These are phyloP conservation scores for Pseudopyrenochaeta lycopersici DNA, from an alignment of 2,329 filamentous ascomycete genomes.

Conservation along the genomic window DNA sequence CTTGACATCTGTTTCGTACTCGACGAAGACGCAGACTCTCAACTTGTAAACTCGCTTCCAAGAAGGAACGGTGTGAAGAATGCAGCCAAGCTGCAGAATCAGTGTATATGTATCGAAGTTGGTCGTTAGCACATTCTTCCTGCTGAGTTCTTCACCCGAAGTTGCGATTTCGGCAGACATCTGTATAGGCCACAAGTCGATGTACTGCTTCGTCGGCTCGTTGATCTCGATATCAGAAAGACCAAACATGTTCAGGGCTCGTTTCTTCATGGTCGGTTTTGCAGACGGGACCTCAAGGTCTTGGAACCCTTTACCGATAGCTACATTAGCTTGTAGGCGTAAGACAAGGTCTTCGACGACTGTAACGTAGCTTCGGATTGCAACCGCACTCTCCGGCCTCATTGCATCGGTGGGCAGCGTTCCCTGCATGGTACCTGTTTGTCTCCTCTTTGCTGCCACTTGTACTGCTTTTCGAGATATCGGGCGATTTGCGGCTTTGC, in stretches of 20 bases:
- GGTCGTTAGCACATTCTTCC: slow-evolving; percentile 75
- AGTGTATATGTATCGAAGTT: slow-evolving; percentile 92
- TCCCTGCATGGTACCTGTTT: slow-evolving; percentile 62
- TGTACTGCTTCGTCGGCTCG: slow-evolving; percentile 75
- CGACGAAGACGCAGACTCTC: slow-evolving; percentile 85
- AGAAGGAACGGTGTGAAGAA: slow-evolving; percentile 79
- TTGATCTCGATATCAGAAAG: slow-evolving; percentile 54
- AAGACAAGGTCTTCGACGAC: slow-evolving; percentile 84
- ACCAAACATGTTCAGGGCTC: slow-evolving; percentile 33
- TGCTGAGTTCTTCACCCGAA: slow-evolving; percentile 53
- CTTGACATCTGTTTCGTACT: slow-evolving; percentile 84
- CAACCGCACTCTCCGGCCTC: slow-evolving; percentile 73
- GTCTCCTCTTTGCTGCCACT: slow-evolving; percentile 53
- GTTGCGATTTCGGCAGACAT: slow-evolving; percentile 86
- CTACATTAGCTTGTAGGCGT: slow-evolving; percentile 82
- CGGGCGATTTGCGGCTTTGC: slow-evolving; percentile 34
- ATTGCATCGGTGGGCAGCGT: slow-evolving; percentile 75
- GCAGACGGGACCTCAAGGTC: slow-evolving; percentile 72
- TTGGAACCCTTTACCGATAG: slow-evolving; percentile 83
- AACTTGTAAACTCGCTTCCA: slow-evolving; percentile 79
- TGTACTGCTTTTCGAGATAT: slow-evolving; percentile 46
- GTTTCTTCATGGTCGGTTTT: slow-evolving; percentile 40
- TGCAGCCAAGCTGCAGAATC: slow-evolving; percentile 87
- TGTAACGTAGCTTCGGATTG: slow-evolving; percentile 78
- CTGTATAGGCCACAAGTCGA: slow-evolving; percentile 91